A percentile compares a stretch with the other conserved stretches of the same genome.
Evolutionary conservation across 768 basidiomycete species (phyloP).

Genomic region (Harrya chromipes): DNA sequence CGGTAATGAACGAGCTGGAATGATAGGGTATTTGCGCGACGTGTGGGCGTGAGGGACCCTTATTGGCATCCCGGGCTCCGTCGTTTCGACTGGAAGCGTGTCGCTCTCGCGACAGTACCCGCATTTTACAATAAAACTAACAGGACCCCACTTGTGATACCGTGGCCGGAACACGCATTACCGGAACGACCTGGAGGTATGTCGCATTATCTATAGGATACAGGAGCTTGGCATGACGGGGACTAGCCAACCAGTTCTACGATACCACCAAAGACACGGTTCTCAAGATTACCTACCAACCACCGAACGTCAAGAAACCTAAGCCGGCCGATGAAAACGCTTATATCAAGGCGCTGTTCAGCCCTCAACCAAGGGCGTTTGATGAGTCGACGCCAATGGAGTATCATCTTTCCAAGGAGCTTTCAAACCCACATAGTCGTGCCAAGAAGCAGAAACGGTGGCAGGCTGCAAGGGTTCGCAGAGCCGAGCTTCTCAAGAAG

Average conservation of each 20-base stretch:
- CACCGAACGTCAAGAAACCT: constrained; percentile 45
- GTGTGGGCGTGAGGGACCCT: constrained; percentile 59
- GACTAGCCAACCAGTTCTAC: constrained; percentile 41
- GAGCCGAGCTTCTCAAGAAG: constrained; percentile 48
- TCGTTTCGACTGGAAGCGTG: constrained; percentile 71
- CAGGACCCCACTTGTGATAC: constrained; percentile 43
- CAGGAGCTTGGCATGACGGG: constrained; percentile 6
- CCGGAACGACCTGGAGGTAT: constrained; percentile 34
- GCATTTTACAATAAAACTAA: constrained; percentile 40
- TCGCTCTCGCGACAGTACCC: constrained; percentile 64
- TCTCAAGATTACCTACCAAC: constrained; percentile 65
- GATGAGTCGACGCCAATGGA: constrained; percentile 62
- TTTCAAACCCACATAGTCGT: constrained; percentile 78
- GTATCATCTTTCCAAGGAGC: constrained; percentile 59
- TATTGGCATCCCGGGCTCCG: constrained; percentile 53
- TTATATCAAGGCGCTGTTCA: constrained; percentile 53
- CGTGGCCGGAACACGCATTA: constrained; percentile 64
- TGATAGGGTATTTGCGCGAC: constrained; percentile 72
- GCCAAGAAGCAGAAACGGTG: constrained; percentile 80
- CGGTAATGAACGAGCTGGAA: background rate
- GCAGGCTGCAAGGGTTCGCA: constrained; percentile 52
- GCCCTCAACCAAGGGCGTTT: constrained; percentile 40
- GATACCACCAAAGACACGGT: constrained; percentile 66
- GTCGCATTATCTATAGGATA: background rate
- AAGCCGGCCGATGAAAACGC: constrained; percentile 48